Percentiles rank a stretch among this genome's conserved stretches.
Conservation (phyloP, 805 yeast genomes). For the Huiozyma sinensis region DNA sequence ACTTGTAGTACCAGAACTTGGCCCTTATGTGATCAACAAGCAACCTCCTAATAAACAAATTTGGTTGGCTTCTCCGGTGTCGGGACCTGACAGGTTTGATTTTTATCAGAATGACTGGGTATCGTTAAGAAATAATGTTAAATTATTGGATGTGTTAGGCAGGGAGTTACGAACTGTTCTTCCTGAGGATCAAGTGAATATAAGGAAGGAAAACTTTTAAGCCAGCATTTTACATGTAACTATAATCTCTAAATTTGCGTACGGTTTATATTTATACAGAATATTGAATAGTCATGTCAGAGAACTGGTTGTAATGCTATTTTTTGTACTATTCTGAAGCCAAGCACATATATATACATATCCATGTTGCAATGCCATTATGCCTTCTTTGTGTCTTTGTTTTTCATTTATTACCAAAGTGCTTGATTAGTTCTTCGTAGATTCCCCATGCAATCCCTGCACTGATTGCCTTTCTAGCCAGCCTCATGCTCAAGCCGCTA, state of each 20-base stretch:
- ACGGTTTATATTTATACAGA: no score
- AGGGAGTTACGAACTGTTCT: constrained; percentile 35
- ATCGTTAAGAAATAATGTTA: constrained; percentile 55
- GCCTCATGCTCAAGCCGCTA: constrained; percentile 72
- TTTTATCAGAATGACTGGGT: constrained; percentile 66
- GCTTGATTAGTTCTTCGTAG: constrained; percentile 73
- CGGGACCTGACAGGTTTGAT: constrained; percentile 88
- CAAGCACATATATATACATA: no score
- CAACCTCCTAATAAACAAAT: constrained; percentile 97
- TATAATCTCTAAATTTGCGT: not conserved
- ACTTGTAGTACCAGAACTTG: constrained; percentile 55
- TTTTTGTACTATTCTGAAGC: no score
- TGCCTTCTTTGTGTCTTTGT: no score
- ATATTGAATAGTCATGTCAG: no score
- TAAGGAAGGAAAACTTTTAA: not conserved
- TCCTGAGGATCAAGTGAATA: constrained; percentile 1
- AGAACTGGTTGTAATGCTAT: no score
- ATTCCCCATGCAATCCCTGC: constrained; percentile 97
- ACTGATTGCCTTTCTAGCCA: constrained; percentile 76
- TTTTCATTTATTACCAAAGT: constrained; percentile 4
- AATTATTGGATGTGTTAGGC: constrained; percentile 37
- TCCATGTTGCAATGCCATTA: no score
- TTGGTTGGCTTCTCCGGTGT: constrained; percentile 88
- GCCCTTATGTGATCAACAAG: constrained; percentile 86
- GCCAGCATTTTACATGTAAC: not conserved